Evolutionary conservation across 2,329 filamentous ascomycete species (phyloP).

Genomic region (Aspergillus pseudoterreus): DNA sequence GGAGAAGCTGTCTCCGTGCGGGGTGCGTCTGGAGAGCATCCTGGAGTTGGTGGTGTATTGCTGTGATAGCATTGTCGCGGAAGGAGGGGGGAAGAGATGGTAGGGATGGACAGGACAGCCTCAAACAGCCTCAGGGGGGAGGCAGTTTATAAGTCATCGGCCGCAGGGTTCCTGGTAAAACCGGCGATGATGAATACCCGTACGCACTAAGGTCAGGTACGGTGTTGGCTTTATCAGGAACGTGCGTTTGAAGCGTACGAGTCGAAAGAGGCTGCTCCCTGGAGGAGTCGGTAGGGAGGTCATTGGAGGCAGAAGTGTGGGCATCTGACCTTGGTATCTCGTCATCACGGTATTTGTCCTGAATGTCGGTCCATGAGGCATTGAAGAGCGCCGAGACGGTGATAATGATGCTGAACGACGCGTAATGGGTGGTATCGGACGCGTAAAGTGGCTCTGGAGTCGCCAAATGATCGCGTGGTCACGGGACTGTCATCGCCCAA

Average conservation of each 20-base stretch:
- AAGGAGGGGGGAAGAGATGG: background rate
- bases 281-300: background rate
- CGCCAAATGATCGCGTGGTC: conserved; percentile 38
- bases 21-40: conserved; percentile 22
- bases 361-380: background rate
- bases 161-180: background rate
- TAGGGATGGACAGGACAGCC: background rate
- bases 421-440: conserved; percentile 21
- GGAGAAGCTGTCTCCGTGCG: conserved; percentile 34
- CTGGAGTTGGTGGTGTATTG: conserved; percentile 3
- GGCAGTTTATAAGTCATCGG: background rate
- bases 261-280: background rate
- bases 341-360: background rate
- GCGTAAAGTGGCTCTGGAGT: conserved; percentile 32
- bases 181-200: conserved; percentile 1
- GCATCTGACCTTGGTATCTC: background rate
- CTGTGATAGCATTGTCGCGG: conserved; percentile 1
- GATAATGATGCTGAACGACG: conserved; percentile 22
- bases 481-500: conserved; percentile 26
- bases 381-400: conserved; percentile 7
- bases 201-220: background rate
- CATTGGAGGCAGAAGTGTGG: background rate
- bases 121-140: background rate
- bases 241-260: background rate
- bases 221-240: background rate